Evolutionary conservation across 2,329 filamentous ascomycete genomes (phyloP), one percentile per base, ranked within the genome.

Genomic region (Nothophaeocryptopus gaeumannii): DNA sequence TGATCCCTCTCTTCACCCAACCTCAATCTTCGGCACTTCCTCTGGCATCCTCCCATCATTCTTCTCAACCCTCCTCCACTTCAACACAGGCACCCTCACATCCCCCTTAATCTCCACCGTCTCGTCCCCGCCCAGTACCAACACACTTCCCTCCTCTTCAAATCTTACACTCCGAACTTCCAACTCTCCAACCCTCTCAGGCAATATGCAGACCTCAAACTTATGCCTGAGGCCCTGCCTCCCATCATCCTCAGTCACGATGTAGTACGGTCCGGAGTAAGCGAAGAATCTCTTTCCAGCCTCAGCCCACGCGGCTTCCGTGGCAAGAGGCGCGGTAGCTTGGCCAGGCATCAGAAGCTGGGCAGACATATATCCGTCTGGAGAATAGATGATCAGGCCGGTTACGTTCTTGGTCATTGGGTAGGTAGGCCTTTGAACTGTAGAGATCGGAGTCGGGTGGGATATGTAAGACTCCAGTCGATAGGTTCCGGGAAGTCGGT

Each of bases 191-290:
- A 67, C 53, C 59, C 65, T 65, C 12, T 63, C 60, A 3, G 66
- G 66, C 49, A 67, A 38, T 39, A 65, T 66, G 50, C 64, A 67
- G 8, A 67, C 58, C 54, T 68, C 63, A 45, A 68, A 67, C 5
- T 56, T 63, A 50, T 69, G 66, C 35, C 64, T 45, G 11, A 69
- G 51, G 4, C 62, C 52, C 45, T 69, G 65, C 56, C 62, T 51
- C 10, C 59, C 64, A 12, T 65, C 65, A 32, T 68, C 65, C 20
- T 64, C 48, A 14, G 49, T 63, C 20, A 26, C 20, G 53, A 69
- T 67, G 45, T 65, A 69, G 46, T 63, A 69, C 12, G 65, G 65
- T 10, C 66, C 66, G 15, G 58, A 58, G 43, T 69, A 69, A 10
- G 58, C 57, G 29, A 68, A 66, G 45, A 60, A 67, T 13, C 66